Conservation (phyloP, 2,329 filamentous ascomycete genomes). For the Aphanoascus verrucosus region DNA sequence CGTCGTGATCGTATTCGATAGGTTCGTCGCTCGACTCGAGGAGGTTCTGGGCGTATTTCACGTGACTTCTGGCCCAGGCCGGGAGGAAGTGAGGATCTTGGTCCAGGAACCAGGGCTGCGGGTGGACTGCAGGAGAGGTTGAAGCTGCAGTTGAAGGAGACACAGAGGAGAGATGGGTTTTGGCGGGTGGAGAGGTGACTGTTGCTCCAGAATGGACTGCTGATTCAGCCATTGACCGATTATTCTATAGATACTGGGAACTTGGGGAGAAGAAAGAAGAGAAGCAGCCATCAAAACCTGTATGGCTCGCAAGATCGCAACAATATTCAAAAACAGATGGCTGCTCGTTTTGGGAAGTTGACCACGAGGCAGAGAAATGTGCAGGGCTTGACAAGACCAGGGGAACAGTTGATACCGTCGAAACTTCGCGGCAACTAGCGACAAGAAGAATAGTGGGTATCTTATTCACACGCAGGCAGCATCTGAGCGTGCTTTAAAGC, state of each 20-base stretch:
- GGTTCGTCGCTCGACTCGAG: slow-evolving; percentile 32
- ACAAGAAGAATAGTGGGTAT: neutral
- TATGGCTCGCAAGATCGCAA: neutral
- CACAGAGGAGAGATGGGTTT: neutral
- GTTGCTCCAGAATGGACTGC: slow-evolving; percentile 1
- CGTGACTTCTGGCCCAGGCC: slow-evolving; percentile 31
- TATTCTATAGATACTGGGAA: neutral
- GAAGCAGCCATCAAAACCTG: slow-evolving; percentile 11
- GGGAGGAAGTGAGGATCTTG: slow-evolving; percentile 23
- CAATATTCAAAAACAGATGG: neutral
- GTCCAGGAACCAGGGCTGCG: slow-evolving; percentile 6
- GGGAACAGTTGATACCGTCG: neutral
- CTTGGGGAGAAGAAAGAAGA: neutral
- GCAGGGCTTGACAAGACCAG: neutral
- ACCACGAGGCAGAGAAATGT: slow-evolving; percentile 1
- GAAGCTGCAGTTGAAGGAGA: neutral
- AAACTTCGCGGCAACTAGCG: neutral
- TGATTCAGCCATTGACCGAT: slow-evolving; percentile 12
- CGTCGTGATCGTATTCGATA: slow-evolving; percentile 36
- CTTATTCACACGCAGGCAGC: neutral
- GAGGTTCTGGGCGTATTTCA: slow-evolving; percentile 32
- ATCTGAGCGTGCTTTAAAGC: neutral
- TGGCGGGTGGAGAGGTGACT: slow-evolving; percentile 1
- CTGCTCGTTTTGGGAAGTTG: slow-evolving; percentile 9
- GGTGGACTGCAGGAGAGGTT: neutral